Conservation (phyloP, 805 yeast species). For the Cyberlindnera veronae region DNA sequence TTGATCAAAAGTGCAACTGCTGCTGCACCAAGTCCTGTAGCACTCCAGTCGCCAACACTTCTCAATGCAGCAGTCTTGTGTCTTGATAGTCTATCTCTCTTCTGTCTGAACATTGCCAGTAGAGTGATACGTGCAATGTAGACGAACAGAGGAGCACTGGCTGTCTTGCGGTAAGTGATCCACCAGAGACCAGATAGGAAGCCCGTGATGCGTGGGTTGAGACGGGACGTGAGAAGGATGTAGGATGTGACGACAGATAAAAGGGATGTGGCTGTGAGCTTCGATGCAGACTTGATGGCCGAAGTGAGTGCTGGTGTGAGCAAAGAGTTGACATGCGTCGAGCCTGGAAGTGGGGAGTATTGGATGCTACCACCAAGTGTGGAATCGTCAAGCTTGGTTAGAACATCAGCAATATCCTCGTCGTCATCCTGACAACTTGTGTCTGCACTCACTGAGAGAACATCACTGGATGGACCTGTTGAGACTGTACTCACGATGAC, state of each 20-base stretch:
- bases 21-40: conserved; percentile 8
- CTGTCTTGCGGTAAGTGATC: conserved; percentile 7
- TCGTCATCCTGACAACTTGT: conserved; percentile 4
- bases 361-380: too few species aligned
- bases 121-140: conserved; percentile 11
- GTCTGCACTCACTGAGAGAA: conserved; percentile 2
- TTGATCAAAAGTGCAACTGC: conserved; percentile 6
- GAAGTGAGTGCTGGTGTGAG: neutral
- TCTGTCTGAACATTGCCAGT: conserved; percentile 9
- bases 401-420: conserved; percentile 2
- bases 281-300: neutral
- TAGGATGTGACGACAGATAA: conserved; percentile 8
- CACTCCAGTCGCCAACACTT: neutral
- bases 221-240: conserved; percentile 8
- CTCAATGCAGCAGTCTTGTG: neutral
- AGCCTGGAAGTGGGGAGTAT: neutral
- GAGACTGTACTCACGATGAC: neutral
- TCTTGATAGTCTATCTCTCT: conserved; percentile 6
- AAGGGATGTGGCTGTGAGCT: conserved; percentile 2
- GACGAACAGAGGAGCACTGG: conserved; percentile 1
- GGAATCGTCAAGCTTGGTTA: conserved; percentile 4
- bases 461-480: conserved; percentile 1
- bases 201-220: conserved; percentile 13
- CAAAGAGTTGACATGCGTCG: neutral
- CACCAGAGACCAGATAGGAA: conserved; percentile 18